A percentile compares a stretch with the other conserved stretches of the same genome.
phyloP scores from a whole-genome alignment of 257 asterid species.

The Gentiana straminea region DNA sequence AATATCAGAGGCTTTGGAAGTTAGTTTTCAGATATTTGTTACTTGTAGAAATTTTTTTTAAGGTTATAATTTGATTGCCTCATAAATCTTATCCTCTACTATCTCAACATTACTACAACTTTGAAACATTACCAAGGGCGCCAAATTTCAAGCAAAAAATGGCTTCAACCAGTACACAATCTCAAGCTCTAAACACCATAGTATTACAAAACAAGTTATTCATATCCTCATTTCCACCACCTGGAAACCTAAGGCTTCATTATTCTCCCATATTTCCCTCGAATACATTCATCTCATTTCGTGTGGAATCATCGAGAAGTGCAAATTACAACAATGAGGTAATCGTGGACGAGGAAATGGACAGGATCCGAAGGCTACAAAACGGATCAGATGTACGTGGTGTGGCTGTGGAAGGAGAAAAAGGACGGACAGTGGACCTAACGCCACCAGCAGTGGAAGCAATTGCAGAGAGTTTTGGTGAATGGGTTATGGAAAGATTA shows the following conservation, averaged over 20 bases:
- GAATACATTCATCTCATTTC: constrained; percentile 7
- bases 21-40: constrained; percentile 36
- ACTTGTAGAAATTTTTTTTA: constrained; percentile 3
- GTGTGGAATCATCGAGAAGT: constrained; percentile 25
- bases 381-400: constrained; percentile 95
- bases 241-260: constrained; percentile 10
- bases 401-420: constrained; percentile 78
- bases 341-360: constrained; percentile 69
- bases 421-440: constrained; percentile 56
- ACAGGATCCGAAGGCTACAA: constrained; percentile 60
- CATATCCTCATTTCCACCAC: constrained; percentile 12
- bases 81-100: constrained; percentile 34
- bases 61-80: constrained; percentile 6
- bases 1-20: constrained; percentile 42
- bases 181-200: constrained; percentile 20
- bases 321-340: constrained; percentile 38
- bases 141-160: constrained; percentile 17
- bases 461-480: constrained; percentile 87
- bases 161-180: constrained; percentile 39
- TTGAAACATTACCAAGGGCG: constrained; percentile 7
- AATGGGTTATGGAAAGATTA: constrained; percentile 50
- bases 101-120: background rate
- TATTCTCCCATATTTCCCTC: constrained; percentile 15
- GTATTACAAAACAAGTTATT: constrained; percentile 19
- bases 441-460: constrained; percentile 90